A percentile compares a stretch with the other conserved stretches of the same genome.
Conservation (phyloP, 2,329 filamentous ascomycete genomes). For the Phialophora chinensis region DNA sequence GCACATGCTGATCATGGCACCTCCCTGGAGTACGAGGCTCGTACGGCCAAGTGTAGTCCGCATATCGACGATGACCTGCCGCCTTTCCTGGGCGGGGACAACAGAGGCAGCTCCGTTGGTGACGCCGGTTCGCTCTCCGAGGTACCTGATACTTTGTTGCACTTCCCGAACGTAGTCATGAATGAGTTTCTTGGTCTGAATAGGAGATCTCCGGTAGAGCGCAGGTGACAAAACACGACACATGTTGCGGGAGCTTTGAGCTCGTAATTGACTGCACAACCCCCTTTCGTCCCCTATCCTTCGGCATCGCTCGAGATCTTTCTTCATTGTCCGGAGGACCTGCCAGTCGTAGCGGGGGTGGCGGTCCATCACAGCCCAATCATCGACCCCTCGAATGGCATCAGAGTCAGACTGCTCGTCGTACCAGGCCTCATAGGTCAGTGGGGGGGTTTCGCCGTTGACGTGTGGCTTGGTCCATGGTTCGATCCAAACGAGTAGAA, state of each 20-base stretch:
- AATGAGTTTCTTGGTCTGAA: conserved; percentile 86
- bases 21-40: conserved; percentile 84
- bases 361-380: conserved; percentile 26
- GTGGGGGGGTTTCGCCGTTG: conserved; percentile 3
- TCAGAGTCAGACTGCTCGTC: conserved; percentile 21
- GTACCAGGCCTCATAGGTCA: conserved; percentile 29
- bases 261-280: conserved; percentile 32
- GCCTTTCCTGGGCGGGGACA: conserved; percentile 75
- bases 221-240: conserved; percentile 84
- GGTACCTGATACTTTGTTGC: conserved; percentile 78
- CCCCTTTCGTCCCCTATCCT: conserved; percentile 27
- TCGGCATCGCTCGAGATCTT: conserved; percentile 33
- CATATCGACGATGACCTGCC: conserved; percentile 85
- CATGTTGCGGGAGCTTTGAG: conserved; percentile 70
- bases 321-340: conserved; percentile 26
- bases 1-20: conserved; percentile 88
- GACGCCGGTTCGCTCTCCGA: conserved; percentile 69
- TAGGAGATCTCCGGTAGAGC: conserved; percentile 83
- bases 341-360: conserved; percentile 33
- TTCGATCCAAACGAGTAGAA: conserved; percentile 26
- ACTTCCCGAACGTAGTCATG: conserved; percentile 89
- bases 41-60: conserved; percentile 86
- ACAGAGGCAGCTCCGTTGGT: conserved; percentile 52
- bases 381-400: conserved; percentile 29
- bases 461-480: conserved; percentile 25